Conservation (phyloP, 2,329 filamentous ascomycete species). For the Fusarium xylarioides region DNA sequence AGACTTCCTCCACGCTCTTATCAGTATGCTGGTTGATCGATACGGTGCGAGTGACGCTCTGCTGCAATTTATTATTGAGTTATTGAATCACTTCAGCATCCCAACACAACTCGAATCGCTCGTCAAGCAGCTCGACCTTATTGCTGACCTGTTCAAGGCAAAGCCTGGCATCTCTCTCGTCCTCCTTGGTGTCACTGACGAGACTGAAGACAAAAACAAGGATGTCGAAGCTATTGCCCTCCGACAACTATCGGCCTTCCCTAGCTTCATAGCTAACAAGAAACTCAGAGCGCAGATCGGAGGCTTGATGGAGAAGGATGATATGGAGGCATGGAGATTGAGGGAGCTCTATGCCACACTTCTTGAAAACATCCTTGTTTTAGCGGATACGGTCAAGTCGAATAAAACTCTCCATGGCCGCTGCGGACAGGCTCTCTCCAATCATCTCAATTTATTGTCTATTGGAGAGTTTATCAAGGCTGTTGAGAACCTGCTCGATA, state of each 20-base stretch:
- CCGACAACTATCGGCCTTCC: slow-evolving; percentile 65
- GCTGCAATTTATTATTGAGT: slow-evolving; percentile 76
- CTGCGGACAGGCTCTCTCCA: slow-evolving; percentile 77
- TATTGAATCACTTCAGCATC: slow-evolving; percentile 77
- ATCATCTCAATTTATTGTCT: slow-evolving; percentile 84
- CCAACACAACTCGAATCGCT: slow-evolving; percentile 81
- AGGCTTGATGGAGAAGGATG: slow-evolving; percentile 67
- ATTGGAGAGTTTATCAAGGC: slow-evolving; percentile 90
- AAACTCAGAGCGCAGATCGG: slow-evolving; percentile 65
- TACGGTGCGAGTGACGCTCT: slow-evolving; percentile 82
- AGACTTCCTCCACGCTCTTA: slow-evolving; percentile 87
- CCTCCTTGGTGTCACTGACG: slow-evolving; percentile 69
- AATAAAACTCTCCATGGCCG: slow-evolving; percentile 64
- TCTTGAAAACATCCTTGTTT: slow-evolving; percentile 69
- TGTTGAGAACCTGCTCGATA: slow-evolving; percentile 81
- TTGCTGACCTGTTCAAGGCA: slow-evolving; percentile 77
- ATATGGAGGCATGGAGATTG: slow-evolving; percentile 72
- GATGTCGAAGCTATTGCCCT: slow-evolving; percentile 62
- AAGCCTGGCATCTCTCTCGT: slow-evolving; percentile 78
- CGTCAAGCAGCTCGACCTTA: slow-evolving; percentile 78
- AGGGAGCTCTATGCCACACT: slow-evolving; percentile 75
- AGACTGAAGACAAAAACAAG: slow-evolving; percentile 58
- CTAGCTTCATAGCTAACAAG: slow-evolving; percentile 66
- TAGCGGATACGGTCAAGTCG: slow-evolving; percentile 71
- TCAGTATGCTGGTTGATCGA: slow-evolving; percentile 90